Conservation (phyloP, 257 asterid genomes). For the Nicotiana obtusifolia region DNA sequence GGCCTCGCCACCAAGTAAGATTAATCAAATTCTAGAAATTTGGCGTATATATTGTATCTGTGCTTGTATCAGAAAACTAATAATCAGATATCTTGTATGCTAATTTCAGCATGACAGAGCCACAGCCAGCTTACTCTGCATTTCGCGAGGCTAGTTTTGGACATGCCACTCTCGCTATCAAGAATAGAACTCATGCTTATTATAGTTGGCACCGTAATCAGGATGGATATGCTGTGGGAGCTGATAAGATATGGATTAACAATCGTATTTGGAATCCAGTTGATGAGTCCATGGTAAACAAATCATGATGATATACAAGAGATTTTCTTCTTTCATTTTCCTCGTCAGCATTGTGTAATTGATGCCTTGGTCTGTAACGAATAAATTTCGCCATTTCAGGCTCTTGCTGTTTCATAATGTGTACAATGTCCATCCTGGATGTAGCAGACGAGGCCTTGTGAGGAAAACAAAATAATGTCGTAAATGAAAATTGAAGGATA, state of each 20-base stretch:
- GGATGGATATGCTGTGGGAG: conserved; percentile 63
- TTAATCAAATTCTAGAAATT: background rate
- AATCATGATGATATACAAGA: conserved; percentile 13
- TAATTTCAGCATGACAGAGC: conserved; percentile 67
- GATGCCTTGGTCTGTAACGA: background rate
- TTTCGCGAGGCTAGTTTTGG: conserved; percentile 93
- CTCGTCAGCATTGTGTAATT: background rate
- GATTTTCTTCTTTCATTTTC: background rate
- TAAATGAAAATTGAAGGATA: background rate
- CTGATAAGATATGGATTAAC: conserved; percentile 69
- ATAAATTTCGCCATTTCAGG: background rate
- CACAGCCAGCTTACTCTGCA: conserved; percentile 86
- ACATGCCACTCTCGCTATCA: conserved; percentile 62
- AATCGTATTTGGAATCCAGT: conserved; percentile 53
- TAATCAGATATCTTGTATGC: background rate
- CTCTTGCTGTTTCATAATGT: background rate
- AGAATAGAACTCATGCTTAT: conserved; percentile 73
- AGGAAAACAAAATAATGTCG: background rate
- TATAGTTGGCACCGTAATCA: conserved; percentile 83
- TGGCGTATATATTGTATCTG: background rate
- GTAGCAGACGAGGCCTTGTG: background rate
- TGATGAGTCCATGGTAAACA: conserved; percentile 42
- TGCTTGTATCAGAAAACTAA: background rate
- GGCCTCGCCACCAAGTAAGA: conserved; percentile 58
- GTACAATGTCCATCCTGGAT: background rate